Base-by-base conservation (phyloP, 805 yeast species). In the Pichia manshurica region DNA sequence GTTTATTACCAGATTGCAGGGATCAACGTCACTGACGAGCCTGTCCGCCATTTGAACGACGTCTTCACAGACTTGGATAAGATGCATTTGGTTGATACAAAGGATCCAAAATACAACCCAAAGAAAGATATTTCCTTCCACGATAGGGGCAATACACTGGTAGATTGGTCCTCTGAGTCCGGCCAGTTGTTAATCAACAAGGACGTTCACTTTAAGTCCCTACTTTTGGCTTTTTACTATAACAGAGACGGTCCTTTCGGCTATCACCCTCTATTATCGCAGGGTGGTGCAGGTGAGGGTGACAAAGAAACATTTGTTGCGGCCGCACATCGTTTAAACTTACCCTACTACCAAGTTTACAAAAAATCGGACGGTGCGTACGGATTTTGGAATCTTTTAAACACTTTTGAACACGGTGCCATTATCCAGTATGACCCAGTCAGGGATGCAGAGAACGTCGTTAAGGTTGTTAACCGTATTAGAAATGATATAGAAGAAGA, bases 251-350 rank as follows among this genome's bases (percentile, higher is more conserved):
- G 89, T 0, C 84, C 82, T 20, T 63, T 72, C 3, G 68, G 74
- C 48, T 83, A 74, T 59, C 81, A 81, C 59, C 80, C 79, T 4
- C 64, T 83, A 42, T 65, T 83, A 40, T 70, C 83, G 1, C 81
- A 80, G 62, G 84, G 84, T 36, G 73, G 73, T 36, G 75, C 73
- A 2, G 91, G 91, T n/a, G 87, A 82, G 63, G 90, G 90, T 47
- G 90, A 84, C 59, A 84, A 84, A 59, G 90, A 84, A 53, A 83
- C 91, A 0, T 76, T 82, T 43, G 68, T 79, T 42, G 82, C 87
- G 0, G 84, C 88, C 2, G 82, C 87, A 5, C 70, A 71, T 38
- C 70, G 70, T 9, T 62, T 73, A 32, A 63, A 65, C 2, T 60
- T 72, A 41, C 70, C 72, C 1, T 76, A 66, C 50, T 79, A 79